Percentiles rank a stretch among this genome's conserved stretches.
Evolutionary conservation across 257 asterid genomes (phyloP).

Genomic region (Nicotiana knightiana): DNA sequence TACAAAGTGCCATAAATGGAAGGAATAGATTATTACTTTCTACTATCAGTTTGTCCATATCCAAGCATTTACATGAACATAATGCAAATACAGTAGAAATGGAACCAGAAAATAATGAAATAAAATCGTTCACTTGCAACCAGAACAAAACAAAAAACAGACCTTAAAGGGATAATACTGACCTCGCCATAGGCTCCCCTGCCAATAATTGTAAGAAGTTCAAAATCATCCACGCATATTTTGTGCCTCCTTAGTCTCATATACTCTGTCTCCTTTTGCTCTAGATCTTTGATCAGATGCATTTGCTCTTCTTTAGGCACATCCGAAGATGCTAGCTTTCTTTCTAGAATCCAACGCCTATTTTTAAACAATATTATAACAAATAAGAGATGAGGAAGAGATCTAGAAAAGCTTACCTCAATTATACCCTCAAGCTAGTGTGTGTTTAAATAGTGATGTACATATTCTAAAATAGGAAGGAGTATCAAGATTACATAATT

Average conservation of each 20-base stretch:
- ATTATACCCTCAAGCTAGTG: background rate
- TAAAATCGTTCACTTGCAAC: background rate
- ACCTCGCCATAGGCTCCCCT: conserved; percentile 99
- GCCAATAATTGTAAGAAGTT: conserved; percentile 89
- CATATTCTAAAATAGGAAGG: background rate
- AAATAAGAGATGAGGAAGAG: background rate
- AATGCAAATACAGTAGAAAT: background rate
- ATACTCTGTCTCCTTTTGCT: conserved; percentile 89
- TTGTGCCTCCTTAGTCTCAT: conserved; percentile 91
- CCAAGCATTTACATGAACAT: background rate
- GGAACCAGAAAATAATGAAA: background rate
- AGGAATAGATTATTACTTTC: background rate
- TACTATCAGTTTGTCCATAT: background rate
- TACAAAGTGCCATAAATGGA: background rate
- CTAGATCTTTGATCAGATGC: conserved; percentile 75
- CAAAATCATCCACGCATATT: conserved; percentile 95
- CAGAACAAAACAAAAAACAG: background rate
- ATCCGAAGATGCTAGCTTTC: conserved; percentile 95
- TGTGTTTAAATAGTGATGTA: background rate
- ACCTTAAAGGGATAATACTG: conserved; percentile 17
- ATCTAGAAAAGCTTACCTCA: background rate
- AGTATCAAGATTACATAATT: background rate
- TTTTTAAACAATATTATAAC: conserved; percentile 26
- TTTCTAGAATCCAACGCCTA: conserved; percentile 91
- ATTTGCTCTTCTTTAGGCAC: conserved; percentile 93